Evolutionary conservation across 495 filamentous ascomycete genomes (phyloP).

Genomic region (Aspergillus bertholletiae): DNA sequence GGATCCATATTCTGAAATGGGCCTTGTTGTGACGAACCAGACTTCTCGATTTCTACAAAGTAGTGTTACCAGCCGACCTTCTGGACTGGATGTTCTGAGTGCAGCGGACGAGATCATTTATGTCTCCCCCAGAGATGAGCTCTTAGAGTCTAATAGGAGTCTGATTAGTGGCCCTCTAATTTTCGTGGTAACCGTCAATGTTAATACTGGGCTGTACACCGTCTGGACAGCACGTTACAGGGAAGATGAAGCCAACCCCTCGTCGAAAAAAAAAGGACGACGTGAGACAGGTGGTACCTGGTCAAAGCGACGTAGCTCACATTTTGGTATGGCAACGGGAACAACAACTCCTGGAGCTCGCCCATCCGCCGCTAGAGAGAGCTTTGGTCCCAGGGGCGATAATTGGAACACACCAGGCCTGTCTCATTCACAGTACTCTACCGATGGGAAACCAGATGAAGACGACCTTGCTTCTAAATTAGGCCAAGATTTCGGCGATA

Average conservation of each 20-base stretch:
- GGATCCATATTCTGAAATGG: constrained; percentile 83
- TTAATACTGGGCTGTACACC: constrained; percentile 66
- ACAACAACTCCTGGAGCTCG: constrained; percentile 70
- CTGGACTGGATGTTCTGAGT: constrained; percentile 53
- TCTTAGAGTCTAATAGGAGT: constrained; percentile 23
- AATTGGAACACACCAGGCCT: constrained; percentile 32
- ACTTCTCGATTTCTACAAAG: constrained; percentile 29
- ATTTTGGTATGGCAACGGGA: constrained; percentile 74
- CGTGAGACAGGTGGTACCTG: constrained; percentile 53
- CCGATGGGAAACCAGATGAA: constrained; percentile 35
- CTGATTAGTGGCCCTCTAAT: constrained; percentile 47
- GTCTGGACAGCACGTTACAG: constrained; percentile 75
- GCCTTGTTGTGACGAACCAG: constrained; percentile 66
- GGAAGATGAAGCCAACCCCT: constrained; percentile 51
- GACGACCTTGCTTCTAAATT: constrained; percentile 68
- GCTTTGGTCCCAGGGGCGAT: constrained; percentile 47
- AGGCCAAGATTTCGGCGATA: constrained; percentile 71
- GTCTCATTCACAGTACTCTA: constrained; percentile 36
- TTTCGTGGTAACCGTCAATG: constrained; percentile 79
- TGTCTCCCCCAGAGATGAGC: constrained; percentile 58
- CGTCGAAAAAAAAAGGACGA: constrained; percentile 43
- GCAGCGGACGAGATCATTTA: constrained; percentile 77
- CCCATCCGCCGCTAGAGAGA: constrained; percentile 48
- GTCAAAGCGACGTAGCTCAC: constrained; percentile 77
- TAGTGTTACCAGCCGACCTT: constrained; percentile 27